Conservation (phyloP, 2,329 filamentous ascomycete species). For the Stagonosporopsis vannaccii region DNA sequence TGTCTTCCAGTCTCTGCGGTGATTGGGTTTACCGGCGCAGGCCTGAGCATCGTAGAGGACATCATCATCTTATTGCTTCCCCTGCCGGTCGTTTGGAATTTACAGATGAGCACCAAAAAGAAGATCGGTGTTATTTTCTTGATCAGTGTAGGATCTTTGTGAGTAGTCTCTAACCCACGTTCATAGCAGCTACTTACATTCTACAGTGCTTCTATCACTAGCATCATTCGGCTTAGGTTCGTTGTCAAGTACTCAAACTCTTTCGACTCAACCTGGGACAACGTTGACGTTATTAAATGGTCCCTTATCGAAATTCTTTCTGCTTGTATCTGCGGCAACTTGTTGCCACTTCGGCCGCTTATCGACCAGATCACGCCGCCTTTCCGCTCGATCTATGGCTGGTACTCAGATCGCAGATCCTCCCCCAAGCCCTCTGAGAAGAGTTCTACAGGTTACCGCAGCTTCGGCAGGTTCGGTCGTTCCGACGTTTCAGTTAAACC, state of each 20-base stretch:
- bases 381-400: conserved; percentile 17
- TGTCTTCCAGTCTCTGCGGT: conserved; percentile 19
- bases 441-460: not conserved
- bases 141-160: conserved; percentile 27
- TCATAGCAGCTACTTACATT: not conserved
- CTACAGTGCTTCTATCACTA: conserved; percentile 23
- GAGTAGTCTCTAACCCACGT: not conserved
- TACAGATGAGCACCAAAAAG: conserved; percentile 25
- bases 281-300: conserved; percentile 28
- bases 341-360: conserved; percentile 25
- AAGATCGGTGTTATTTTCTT: conserved; percentile 20
- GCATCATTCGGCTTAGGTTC: conserved; percentile 24
- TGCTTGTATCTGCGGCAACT: conserved; percentile 26
- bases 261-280: conserved; percentile 27
- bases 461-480: conserved; percentile 1
- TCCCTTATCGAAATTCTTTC: conserved; percentile 27
- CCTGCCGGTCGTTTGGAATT: conserved; percentile 21
- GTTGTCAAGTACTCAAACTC: conserved; percentile 23
- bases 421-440: conserved; percentile 18
- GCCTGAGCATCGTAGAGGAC: conserved; percentile 22
- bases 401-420: conserved; percentile 9
- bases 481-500: not conserved
- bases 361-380: conserved; percentile 17
- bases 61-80: conserved; percentile 27
- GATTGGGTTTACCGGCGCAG: conserved; percentile 23